phyloP scores from a whole-genome alignment of 1,139 yeast genomes.

The Nematodospora anomalae region DNA sequence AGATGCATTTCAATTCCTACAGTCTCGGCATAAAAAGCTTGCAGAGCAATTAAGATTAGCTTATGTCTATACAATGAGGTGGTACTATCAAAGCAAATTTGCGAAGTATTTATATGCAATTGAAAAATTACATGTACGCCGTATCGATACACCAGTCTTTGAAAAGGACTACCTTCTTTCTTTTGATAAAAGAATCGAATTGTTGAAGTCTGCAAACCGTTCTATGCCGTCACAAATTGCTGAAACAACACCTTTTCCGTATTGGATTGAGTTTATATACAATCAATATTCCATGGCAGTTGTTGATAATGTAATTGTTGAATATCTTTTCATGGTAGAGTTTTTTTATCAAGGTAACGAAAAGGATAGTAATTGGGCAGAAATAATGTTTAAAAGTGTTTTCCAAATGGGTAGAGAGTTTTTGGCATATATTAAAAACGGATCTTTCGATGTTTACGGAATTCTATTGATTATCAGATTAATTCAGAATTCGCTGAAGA shows the following conservation, averaged over 20 bases:
- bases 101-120: constrained; percentile 76
- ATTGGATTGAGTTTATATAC: constrained; percentile 73
- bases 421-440: constrained; percentile 21
- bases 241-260: constrained; percentile 65
- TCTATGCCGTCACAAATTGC: constrained; percentile 87
- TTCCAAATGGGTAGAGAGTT: constrained; percentile 44
- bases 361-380: constrained; percentile 45
- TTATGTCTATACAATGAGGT: constrained; percentile 81
- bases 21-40: constrained; percentile 55
- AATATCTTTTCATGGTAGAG: constrained; percentile 69
- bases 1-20: constrained; percentile 60
- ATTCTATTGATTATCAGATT: constrained; percentile 74
- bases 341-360: constrained; percentile 62
- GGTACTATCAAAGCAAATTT: constrained; percentile 86
- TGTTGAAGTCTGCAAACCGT: constrained; percentile 31
- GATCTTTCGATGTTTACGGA: constrained; percentile 74
- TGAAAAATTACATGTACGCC: constrained; percentile 57
- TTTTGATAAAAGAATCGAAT: constrained; percentile 54
- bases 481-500: constrained; percentile 61
- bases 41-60: constrained; percentile 80
- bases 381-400: constrained; percentile 54
- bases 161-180: constrained; percentile 60
- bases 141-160: constrained; percentile 54
- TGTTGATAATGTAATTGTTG: constrained; percentile 75
- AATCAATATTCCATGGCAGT: constrained; percentile 73